Evolutionary conservation across 2,329 filamentous ascomycete genomes (phyloP).

Genomic region (Alternaria conjuncta): DNA sequence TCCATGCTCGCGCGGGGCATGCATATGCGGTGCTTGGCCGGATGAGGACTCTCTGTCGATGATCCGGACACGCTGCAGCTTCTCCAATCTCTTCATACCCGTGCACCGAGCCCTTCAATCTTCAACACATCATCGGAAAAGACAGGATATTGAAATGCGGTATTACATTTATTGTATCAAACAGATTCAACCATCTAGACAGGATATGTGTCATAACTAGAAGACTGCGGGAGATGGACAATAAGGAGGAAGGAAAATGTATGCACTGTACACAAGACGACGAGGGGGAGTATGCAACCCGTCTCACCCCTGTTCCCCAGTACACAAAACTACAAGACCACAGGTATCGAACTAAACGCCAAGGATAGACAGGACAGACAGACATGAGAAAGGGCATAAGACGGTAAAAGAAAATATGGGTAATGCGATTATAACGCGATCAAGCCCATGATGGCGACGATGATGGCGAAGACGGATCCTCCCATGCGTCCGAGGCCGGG

Average conservation of each 20-base stretch:
- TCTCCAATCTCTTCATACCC: too few relatives aligned
- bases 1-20: not conserved
- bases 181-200: not conserved
- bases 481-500: constrained; percentile 35
- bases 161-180: not conserved
- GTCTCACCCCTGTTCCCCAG: not conserved
- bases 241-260: not conserved
- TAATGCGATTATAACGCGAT: constrained; percentile 31
- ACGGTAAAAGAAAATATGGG: not conserved
- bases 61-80: not conserved
- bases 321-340: not conserved
- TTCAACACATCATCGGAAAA: not conserved
- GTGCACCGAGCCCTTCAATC: too few relatives aligned
- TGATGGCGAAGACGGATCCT: constrained; percentile 43
- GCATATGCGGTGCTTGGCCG: not conserved
- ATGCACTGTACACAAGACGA: not conserved
- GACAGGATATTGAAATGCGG: not conserved
- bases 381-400: not conserved
- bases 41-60: not conserved
- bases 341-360: not conserved
- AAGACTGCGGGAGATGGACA: not conserved
- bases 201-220: not conserved
- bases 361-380: not conserved
- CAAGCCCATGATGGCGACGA: constrained; percentile 41
- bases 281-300: not conserved